A percentile compares a stretch with the other conserved stretches of the same genome.
Evolutionary conservation across 805 yeast genomes (phyloP).

Genomic region (Cyberlindnera euphorbiae): DNA sequence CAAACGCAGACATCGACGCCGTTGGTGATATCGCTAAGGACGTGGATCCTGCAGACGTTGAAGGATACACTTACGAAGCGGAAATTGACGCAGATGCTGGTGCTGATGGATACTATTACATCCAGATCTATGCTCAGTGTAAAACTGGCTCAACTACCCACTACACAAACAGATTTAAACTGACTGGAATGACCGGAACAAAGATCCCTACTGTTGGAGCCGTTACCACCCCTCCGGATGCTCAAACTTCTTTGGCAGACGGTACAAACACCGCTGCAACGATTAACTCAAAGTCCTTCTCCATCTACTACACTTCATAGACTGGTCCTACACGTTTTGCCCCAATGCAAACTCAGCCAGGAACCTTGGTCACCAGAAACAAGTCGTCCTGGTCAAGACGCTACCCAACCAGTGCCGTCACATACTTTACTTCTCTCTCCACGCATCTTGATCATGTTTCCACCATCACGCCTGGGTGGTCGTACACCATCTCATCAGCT

Average conservation of each 20-base stretch:
- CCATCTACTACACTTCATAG: conserved; percentile 71
- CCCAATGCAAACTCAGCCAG: conserved; percentile 93
- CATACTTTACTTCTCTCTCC: conserved; percentile 47
- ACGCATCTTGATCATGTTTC: conserved; percentile 37
- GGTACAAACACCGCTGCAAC: conserved; percentile 37
- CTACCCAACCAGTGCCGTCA: conserved; percentile 63
- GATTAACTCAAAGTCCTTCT: conserved; percentile 47
- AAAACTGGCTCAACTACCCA: conserved; percentile 52
- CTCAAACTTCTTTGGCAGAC: conserved; percentile 32
- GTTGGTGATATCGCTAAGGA: conserved; percentile 28
- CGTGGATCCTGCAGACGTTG: conserved; percentile 29
- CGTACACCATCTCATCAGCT: conserved; percentile 57
- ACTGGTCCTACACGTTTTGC: conserved; percentile 79
- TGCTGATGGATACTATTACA: conserved; percentile 62
- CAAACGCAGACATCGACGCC: conserved; percentile 43
- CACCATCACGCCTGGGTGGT: conserved; percentile 85
- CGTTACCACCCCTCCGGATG: conserved; percentile 39
- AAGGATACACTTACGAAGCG: conserved; percentile 35
- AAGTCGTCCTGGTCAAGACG: conserved; percentile 56
- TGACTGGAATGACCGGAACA: conserved; percentile 72
- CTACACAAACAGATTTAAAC: conserved; percentile 60
- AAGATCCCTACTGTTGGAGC: conserved; percentile 41
- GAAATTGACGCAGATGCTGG: conserved; percentile 39
- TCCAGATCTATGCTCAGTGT: conserved; percentile 58
- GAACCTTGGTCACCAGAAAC: conserved; percentile 52